Evolutionary conservation across 345 rosid genomes (phyloP), one percentile per base, ranked within the genome.

Genomic region (Pugionium cornutum): DNA sequence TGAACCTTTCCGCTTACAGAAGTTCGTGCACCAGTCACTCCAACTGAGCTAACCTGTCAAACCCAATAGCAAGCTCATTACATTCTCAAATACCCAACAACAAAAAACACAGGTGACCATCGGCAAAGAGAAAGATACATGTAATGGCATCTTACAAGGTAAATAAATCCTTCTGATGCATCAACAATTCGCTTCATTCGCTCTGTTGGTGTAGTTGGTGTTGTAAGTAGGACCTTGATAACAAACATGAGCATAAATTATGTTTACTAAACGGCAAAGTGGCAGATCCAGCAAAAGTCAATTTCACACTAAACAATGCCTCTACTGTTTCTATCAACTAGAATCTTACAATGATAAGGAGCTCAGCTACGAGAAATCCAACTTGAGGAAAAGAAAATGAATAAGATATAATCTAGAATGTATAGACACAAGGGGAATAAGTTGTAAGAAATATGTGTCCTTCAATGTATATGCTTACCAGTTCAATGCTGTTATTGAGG

Each of bases 1-100:
- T 79, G 82, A 66, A 86, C 96, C 66, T 76, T 70, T 10, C 67
- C 82, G 58, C 87, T 94, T 6, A 91, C 84, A 66, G 92, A 86
- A 68, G 84, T 69, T 62, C 97, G 92, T 18, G 96, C 83, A 35
- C 96, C 99, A 1, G 97, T 90, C 72, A 90, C 99, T 70, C 99
- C 99, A 4, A 80, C n/a, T 49, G 96, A 83, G 53, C 99, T 94
- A 51, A 88, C 95, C 99, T 94, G 70, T 42, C 47, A 74, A 59
- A 43, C 63, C 61, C 60, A 58, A 66, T 54, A 63, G 42, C 52
- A 58, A 52, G 18, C 62, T 28, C 7, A 62, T n/a, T 49, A 35
- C 52, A 28, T 63, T 58, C 8, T 49, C 41, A 49, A 7, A 54
- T 4, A 62, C 62, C 1, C 2, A 2, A 1, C 26, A 40, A 5